phyloP scores from a whole-genome alignment of 768 basidiomycete species.

The Punctularia strigosozonata region DNA sequence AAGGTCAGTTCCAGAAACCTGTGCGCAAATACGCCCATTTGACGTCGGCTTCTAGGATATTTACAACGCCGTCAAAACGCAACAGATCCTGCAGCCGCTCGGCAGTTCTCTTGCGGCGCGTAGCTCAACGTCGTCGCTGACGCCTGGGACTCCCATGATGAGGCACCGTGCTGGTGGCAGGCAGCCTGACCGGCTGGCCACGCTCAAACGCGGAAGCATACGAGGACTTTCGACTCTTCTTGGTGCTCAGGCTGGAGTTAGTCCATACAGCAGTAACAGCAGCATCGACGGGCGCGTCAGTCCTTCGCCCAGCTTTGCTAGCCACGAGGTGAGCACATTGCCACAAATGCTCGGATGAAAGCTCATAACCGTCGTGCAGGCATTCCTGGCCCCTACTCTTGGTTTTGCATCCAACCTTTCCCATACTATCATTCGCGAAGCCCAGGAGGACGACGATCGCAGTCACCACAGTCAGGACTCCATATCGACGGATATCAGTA shows the following conservation, averaged over 20 bases:
- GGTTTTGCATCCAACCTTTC: conserved; percentile 95
- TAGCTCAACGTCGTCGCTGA: conserved; percentile 43
- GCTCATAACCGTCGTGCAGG: conserved; percentile 22
- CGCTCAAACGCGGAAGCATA: conserved; percentile 84
- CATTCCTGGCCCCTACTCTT: conserved; percentile 74
- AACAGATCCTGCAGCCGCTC: conserved; percentile 81
- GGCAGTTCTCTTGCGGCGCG: conserved; percentile 30
- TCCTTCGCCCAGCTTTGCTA: conserved; percentile 87
- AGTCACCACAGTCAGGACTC: conserved; percentile 57
- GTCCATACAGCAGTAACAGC: conserved; percentile 78
- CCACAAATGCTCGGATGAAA: neutral
- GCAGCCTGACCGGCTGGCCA: conserved; percentile 59
- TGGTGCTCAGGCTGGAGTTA: conserved; percentile 46
- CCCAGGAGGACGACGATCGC: conserved; percentile 82
- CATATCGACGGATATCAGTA: conserved; percentile 64
- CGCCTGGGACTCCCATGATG: conserved; percentile 34
- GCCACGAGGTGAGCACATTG: conserved; percentile 52
- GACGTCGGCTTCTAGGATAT: conserved; percentile 56
- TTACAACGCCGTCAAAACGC: conserved; percentile 82
- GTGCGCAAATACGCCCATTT: conserved; percentile 3
- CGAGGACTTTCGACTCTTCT: conserved; percentile 79
- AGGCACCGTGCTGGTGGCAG: conserved; percentile 66
- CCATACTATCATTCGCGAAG: conserved; percentile 91
- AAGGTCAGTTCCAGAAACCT: conserved; percentile 39
- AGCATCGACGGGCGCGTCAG: conserved; percentile 84